Evolutionary conservation across 352 stramenopile species (phyloP), one percentile per base, ranked within the genome.

Genomic region (Globisporangium lucens): DNA sequence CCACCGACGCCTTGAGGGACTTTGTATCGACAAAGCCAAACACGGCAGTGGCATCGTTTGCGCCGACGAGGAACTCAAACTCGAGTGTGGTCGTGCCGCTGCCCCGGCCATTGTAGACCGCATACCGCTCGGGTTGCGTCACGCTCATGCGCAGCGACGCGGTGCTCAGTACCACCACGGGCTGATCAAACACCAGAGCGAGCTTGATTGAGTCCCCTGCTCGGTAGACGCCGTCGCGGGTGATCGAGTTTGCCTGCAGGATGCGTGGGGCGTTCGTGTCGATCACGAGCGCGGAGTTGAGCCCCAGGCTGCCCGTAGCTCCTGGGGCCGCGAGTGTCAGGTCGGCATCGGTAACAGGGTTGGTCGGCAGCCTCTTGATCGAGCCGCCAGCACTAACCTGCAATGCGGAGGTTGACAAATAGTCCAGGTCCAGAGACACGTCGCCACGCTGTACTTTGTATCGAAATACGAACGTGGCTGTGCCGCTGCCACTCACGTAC

Each of bases 371-470:
- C 12, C 80, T 69, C 53, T 87, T 89, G 41, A 93, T 89, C 0
- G 80, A 81, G 1, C 83, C 56, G 6, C 33, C 56, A 5, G n/a
- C 13, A 24, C 20, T n/a, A 3, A 49, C 8, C 9, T 7, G 81
- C 22, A 94, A 51, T 36, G 86, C 75, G 2, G 73, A 69, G 4
- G 76, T 82, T 8, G 75, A 83, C 4, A 69, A 29, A 52, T 90
- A 92, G 24, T 72, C 79, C n/a, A 94, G 63, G 55, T 79, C 63
- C 17, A 66, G 8, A 1, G 83, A 79, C 3, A 65, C 51, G 35
- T 94, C 87, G 13, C 83, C 84, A 2, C 76, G 67, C 68, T 92
- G 80, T 17, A 93, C 76, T 0, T 52, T 58, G 55, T 93, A 93
- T 3, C 58, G 56, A 33, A 94, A 94, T 3, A 75, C 56, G 15